These are phyloP conservation scores for Teratosphaeriaceae sp. DNA, from an alignment of 2,329 filamentous ascomycete genomes.

Conservation along the genomic window DNA sequence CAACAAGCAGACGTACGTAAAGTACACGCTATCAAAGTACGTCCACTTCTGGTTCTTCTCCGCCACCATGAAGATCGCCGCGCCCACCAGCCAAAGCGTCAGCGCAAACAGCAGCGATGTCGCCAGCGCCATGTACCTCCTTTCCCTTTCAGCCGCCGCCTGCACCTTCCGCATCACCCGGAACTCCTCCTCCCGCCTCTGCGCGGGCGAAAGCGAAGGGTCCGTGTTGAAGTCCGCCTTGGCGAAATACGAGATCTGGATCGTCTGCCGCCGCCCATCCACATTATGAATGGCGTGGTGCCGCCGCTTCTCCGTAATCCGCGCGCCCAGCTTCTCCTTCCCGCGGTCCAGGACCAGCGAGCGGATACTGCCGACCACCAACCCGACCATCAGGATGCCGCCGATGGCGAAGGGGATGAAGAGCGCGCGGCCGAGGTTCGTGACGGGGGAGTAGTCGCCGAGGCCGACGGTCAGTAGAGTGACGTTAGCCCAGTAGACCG, in stretches of 20 bases:
- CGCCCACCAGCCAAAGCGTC: conserved; percentile 43
- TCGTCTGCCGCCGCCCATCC: conserved; percentile 34
- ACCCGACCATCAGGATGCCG: conserved; percentile 49
- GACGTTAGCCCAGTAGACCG: conserved; percentile 51
- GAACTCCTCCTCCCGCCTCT: conserved; percentile 44
- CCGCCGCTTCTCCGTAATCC: conserved; percentile 45
- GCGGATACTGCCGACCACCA: conserved; percentile 49
- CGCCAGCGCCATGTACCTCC: conserved; percentile 36
- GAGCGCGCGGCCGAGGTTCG: conserved; percentile 43
- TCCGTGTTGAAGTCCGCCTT: conserved; percentile 39
- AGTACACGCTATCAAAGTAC: conserved; percentile 49
- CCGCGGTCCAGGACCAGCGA: conserved; percentile 45
- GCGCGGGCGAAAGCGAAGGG: conserved; percentile 27
- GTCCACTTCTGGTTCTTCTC: conserved; percentile 44
- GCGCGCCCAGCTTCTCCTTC: conserved; percentile 44
- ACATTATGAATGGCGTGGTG: conserved; percentile 34
- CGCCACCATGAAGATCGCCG: conserved; percentile 42
- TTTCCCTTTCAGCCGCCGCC: conserved; percentile 33
- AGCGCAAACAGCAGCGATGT: conserved; percentile 34
- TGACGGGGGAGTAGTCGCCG: conserved; percentile 45
- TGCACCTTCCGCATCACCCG: conserved; percentile 40
- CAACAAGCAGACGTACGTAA: conserved; percentile 46
- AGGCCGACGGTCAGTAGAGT: conserved; percentile 51
- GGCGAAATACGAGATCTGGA: conserved; percentile 37
- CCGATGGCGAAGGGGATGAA: conserved; percentile 50